Percentiles rank a stretch among this genome's conserved stretches.
Conservation (phyloP, 2,329 filamentous ascomycete genomes). For the Chaetomiaceae sp. region DNA sequence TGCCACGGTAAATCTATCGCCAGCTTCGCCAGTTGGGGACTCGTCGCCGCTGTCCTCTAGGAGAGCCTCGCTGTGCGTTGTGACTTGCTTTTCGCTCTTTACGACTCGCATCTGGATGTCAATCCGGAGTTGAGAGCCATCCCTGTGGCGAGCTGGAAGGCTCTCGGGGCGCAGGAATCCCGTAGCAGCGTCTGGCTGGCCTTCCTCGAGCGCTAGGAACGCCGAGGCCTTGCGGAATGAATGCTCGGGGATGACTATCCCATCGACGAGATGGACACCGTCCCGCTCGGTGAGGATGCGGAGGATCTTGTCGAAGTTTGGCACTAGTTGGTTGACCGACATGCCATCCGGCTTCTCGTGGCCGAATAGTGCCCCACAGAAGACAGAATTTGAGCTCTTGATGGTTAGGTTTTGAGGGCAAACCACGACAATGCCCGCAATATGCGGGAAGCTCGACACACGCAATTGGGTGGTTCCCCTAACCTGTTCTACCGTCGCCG, state of each 20-base stretch:
- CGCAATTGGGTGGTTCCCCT: conserved; percentile 67
- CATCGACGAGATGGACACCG: conserved; percentile 75
- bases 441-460: conserved; percentile 92
- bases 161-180: conserved; percentile 82
- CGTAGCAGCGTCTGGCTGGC: conserved; percentile 70
- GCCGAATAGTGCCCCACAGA: conserved; percentile 88
- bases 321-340: conserved; percentile 74
- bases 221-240: conserved; percentile 88
- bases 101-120: conserved; percentile 97
- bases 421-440: conserved; percentile 92
- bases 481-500: conserved; percentile 73
- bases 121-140: conserved; percentile 87
- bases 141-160: conserved; percentile 78
- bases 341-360: conserved; percentile 78
- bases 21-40: conserved; percentile 38
- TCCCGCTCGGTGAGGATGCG: conserved; percentile 82
- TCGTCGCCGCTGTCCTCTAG: conserved; percentile 57
- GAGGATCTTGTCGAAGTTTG: conserved; percentile 80
- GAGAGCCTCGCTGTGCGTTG: conserved; percentile 59
- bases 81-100: conserved; percentile 70
- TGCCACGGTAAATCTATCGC: conserved; percentile 44
- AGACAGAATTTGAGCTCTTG: conserved; percentile 90
- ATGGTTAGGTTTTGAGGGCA: conserved; percentile 74
- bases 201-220: conserved; percentile 77
- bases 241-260: conserved; percentile 95